Base-by-base conservation (phyloP, 176 grass and related monocot genomes). In the Pharus latifolius region DNA sequence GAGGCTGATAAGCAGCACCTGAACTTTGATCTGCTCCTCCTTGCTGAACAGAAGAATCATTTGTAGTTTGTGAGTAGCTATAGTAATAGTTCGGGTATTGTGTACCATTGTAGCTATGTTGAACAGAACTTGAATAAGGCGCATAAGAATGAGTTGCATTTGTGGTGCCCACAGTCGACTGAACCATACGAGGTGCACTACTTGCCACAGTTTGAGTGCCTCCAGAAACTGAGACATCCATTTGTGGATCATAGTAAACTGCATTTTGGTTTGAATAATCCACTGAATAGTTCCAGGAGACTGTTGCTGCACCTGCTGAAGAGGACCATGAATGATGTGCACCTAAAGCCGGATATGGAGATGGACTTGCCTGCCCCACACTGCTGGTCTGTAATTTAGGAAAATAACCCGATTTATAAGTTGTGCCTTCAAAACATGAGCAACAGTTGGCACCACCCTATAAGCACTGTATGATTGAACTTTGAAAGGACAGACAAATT, bases 1-100 rank as follows among this genome's bases (percentile, higher is more conserved):
- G 85, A 88, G 85, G 76, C 88, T 96, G 92, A 78, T 92, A 89
- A 81, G 85, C 70, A 63, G 82, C 82, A 89, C 88, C 92, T 96
- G 92, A 60, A 87, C 85, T 83, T 96, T 86, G 85, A 87, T 87
- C 78, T 89, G 81, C 74, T 76, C 49, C 82, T 56, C 87, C 79
- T 92, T 86, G 88, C 24, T 85, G 84, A 84, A 83, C 48, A 56
- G 87, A 75, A 75, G 71, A 87, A 60, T 92, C 83, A 83, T 75
- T 86, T 34, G 60, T n/a, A 52, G 60, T 14, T 49, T 80, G 72
- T 56, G 62, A 72, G 63, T 89, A 85, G 63, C 43, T 75, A 78
- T 87, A 89, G 76, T 82, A 87, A 56, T 67, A 69, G 43, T 72
- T 88, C 24, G 72, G 56, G 78, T 87, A 89, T 12, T 89, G 82